A percentile compares a stretch with the other conserved stretches of the same genome.
Evolutionary conservation across 352 stramenopile genomes (phyloP).

Genomic region (Peronospora farinosa): DNA sequence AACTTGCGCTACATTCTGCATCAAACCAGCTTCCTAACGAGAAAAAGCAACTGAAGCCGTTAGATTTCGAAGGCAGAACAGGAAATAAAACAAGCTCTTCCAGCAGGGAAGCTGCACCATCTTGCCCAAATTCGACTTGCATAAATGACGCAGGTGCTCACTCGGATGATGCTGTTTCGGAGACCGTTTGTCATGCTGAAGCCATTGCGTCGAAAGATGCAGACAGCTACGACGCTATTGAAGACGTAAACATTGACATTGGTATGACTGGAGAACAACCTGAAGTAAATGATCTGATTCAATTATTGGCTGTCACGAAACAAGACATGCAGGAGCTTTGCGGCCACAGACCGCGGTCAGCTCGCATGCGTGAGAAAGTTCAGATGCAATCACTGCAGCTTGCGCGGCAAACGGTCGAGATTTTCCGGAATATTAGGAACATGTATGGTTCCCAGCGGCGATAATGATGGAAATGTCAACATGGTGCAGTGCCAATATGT

Average conservation of each 20-base stretch:
- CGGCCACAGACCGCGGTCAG: slow-evolving; percentile 46
- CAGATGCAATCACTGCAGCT: slow-evolving; percentile 57
- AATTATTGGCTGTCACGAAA: slow-evolving; percentile 55
- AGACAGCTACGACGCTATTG: background rate
- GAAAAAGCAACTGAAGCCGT: slow-evolving; percentile 12
- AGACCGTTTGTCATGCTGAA: background rate
- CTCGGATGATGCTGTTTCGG: slow-evolving; percentile 1
- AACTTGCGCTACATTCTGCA: slow-evolving; percentile 41
- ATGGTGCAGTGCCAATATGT: no score
- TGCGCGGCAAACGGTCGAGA: slow-evolving; percentile 49
- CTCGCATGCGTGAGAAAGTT: slow-evolving; percentile 61
- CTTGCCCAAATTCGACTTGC: background rate
- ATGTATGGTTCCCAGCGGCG: slow-evolving; percentile 34
- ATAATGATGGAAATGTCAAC: slow-evolving; percentile 4
- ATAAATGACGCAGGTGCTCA: background rate
- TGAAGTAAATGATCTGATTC: slow-evolving; percentile 53
- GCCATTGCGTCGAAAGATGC: background rate
- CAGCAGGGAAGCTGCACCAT: slow-evolving; percentile 1
- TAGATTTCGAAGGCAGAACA: slow-evolving; percentile 1
- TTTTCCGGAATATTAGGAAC: slow-evolving; percentile 52
- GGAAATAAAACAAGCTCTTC: background rate
- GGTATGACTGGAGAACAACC: slow-evolving; percentile 21
- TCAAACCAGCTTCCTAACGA: slow-evolving; percentile 31
- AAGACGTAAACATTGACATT: slow-evolving; percentile 8
- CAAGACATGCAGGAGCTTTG: slow-evolving; percentile 41